These are phyloP conservation scores for Mucor irregularis DNA, from an alignment of 371 early-diverging fungal genomes.

Conservation along the genomic window DNA sequence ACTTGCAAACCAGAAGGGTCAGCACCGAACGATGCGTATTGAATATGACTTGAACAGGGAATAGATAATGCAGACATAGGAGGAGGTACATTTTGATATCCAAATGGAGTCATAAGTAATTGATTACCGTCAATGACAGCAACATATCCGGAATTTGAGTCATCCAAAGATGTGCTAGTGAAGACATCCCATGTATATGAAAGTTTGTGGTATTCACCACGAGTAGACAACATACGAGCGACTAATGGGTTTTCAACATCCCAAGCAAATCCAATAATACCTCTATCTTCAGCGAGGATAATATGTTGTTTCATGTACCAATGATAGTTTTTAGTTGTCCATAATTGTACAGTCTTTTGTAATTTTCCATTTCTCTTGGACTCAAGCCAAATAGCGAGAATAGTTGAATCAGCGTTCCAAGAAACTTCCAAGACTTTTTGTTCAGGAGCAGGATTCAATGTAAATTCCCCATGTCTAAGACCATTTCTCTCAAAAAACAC, in stretches of 20 bases:
- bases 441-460: conserved; percentile 45
- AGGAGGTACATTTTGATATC: conserved; percentile 88
- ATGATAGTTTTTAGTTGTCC: conserved; percentile 92
- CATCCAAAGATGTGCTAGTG: conserved; percentile 51
- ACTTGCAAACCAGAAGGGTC: conserved; percentile 65
- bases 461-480: conserved; percentile 91
- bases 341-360: conserved; percentile 76
- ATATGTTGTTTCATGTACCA: conserved; percentile 94
- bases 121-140: conserved; percentile 79
- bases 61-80: conserved; percentile 78
- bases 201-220: conserved; percentile 57
- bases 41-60: conserved; percentile 43
- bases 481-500: conserved; percentile 96
- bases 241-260: conserved; percentile 69
- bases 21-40: conserved; percentile 67
- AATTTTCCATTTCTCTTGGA: conserved; percentile 24
- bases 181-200: conserved; percentile 61
- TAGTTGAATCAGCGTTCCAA: conserved; percentile 90
- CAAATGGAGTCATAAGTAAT: conserved; percentile 84
- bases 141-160: conserved; percentile 64
- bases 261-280: conserved; percentile 63
- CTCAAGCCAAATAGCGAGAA: conserved; percentile 77
- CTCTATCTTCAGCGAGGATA: conserved; percentile 30
- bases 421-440: conserved; percentile 60
- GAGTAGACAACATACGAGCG: conserved; percentile 58